Conservation (phyloP, 495 filamentous ascomycete species). For the Penicillium dipodomyicola region DNA sequence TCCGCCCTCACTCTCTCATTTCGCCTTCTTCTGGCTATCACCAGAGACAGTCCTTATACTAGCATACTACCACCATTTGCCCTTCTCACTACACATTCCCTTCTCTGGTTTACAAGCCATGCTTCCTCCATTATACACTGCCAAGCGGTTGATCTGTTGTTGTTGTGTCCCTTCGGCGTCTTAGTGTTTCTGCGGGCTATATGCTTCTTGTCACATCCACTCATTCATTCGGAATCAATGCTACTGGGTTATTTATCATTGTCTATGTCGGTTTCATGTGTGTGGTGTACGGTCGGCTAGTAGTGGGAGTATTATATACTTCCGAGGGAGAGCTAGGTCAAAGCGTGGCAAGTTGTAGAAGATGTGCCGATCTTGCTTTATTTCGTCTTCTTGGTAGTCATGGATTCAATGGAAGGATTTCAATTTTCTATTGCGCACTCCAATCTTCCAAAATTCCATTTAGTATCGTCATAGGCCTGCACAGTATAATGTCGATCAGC, state of each 20-base stretch:
- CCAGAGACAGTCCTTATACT: constrained; percentile 27
- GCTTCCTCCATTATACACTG: constrained; percentile 28
- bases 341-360: constrained; percentile 15
- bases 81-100: constrained; percentile 23
- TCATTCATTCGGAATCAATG: constrained; percentile 29
- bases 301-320: constrained; percentile 22
- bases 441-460: neutral
- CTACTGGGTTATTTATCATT: constrained; percentile 18
- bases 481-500: neutral
- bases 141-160: constrained; percentile 31
- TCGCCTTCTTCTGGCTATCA: constrained; percentile 7
- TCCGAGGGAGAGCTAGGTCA: constrained; percentile 7
- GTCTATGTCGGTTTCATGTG: constrained; percentile 15
- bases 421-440: neutral
- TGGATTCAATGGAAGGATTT: constrained; percentile 22
- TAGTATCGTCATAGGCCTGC: no score
- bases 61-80: constrained; percentile 7
- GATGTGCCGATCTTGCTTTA: constrained; percentile 19
- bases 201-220: constrained; percentile 22
- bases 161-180: constrained; percentile 22
- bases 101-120: constrained; percentile 17
- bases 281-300: constrained; percentile 7
- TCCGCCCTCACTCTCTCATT: constrained; percentile 18
- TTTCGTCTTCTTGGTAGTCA: constrained; percentile 17
- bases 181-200: constrained; percentile 20